These are phyloP conservation scores for Ceratorhiza oryzae-sativae DNA, from an alignment of 1,284 basidiomycete genomes.

Conservation along the genomic window DNA sequence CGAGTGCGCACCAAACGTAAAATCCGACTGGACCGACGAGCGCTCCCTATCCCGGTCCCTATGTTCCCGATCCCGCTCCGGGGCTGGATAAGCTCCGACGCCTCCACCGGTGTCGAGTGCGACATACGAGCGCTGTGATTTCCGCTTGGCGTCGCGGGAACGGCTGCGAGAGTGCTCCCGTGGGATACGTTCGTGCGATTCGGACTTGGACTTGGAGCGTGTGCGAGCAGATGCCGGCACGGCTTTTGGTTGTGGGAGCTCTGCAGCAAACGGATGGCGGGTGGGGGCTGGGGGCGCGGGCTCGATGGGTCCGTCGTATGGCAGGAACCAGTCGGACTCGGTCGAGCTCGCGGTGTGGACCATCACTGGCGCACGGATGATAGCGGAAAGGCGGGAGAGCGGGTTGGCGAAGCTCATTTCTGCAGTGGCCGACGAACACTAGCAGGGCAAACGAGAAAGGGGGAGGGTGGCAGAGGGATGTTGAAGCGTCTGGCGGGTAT, in stretches of 20 bases:
- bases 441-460: not conserved
- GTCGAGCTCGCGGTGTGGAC: conserved; percentile 9
- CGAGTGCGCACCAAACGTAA: conserved; percentile 6
- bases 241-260: conserved; percentile 8
- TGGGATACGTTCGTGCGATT: not conserved
- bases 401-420: conserved; percentile 23
- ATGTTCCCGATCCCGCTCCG: conserved; percentile 3
- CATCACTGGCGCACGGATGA: conserved; percentile 37
- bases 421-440: not conserved
- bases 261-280: conserved; percentile 32
- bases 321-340: conserved; percentile 38
- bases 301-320: conserved; percentile 39
- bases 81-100: conserved; percentile 17
- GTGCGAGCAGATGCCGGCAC: not conserved
- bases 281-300: conserved; percentile 33
- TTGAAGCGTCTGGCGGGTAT: not conserved
- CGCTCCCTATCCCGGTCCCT: not conserved
- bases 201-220: conserved; percentile 9
- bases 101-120: conserved; percentile 19
- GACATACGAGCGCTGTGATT: conserved; percentile 31
- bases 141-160: conserved; percentile 19
- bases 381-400: conserved; percentile 22
- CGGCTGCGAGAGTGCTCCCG: conserved; percentile 13
- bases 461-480: not conserved
- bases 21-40: conserved; percentile 16